Percentiles rank a stretch among this genome's conserved stretches.
phyloP scores from a whole-genome alignment of 441 rosid species.

The Raphanus hybrid region DNA sequence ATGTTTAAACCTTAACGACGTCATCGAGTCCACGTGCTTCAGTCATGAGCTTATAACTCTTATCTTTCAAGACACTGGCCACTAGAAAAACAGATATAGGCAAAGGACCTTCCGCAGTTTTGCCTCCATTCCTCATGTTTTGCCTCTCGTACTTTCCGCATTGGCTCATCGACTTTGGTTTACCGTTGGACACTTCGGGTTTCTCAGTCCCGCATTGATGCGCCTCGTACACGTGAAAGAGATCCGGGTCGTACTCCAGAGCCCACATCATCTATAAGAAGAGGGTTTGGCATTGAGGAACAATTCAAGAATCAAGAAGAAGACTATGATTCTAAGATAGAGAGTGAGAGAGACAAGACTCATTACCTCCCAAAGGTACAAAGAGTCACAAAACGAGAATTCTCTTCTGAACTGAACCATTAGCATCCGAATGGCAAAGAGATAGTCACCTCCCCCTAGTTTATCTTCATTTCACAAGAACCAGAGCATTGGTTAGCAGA shows the following conservation, averaged over 20 bases:
- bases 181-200: slow-evolving; percentile 60
- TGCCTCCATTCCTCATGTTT: slow-evolving; percentile 68
- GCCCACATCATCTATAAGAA: slow-evolving; percentile 97
- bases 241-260: slow-evolving; percentile 87
- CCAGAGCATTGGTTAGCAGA: slow-evolving; percentile 11
- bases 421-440: slow-evolving; percentile 95
- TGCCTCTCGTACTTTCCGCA: slow-evolving; percentile 92
- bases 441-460: slow-evolving; percentile 94
- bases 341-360: slow-evolving; percentile 9
- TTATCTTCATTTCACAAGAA: slow-evolving; percentile 60
- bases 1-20: slow-evolving; percentile 72
- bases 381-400: slow-evolving; percentile 93
- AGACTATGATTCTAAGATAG: neutral
- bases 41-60: slow-evolving; percentile 71
- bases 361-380: slow-evolving; percentile 97
- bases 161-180: slow-evolving; percentile 64
- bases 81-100: slow-evolving; percentile 95
- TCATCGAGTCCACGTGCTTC: slow-evolving; percentile 98
- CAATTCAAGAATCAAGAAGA: slow-evolving; percentile 18
- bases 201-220: slow-evolving; percentile 51
- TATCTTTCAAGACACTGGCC: slow-evolving; percentile 93
- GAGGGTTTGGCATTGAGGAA: slow-evolving; percentile 12
- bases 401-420: slow-evolving; percentile 98
- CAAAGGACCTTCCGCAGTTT: slow-evolving; percentile 65
- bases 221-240: slow-evolving; percentile 69